These are phyloP conservation scores for Candida glucosophila DNA, from an alignment of 1,139 yeast genomes.

Conservation along the genomic window DNA sequence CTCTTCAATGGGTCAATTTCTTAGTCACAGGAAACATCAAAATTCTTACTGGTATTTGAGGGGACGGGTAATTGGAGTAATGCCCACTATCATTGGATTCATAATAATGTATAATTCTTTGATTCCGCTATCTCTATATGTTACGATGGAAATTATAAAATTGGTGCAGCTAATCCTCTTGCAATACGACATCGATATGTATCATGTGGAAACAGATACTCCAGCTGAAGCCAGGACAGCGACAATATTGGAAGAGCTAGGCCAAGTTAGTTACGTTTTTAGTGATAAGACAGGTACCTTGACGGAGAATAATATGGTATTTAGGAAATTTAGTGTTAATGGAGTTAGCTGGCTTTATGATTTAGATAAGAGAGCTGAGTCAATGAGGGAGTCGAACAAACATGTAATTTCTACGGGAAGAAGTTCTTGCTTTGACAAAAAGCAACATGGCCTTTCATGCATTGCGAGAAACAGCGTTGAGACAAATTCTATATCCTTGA, in stretches of 20 bases:
- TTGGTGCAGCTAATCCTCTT: slow-evolving; percentile 73
- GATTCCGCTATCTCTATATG: slow-evolving; percentile 90
- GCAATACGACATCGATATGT: slow-evolving; percentile 93
- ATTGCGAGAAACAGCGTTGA: slow-evolving; percentile 25
- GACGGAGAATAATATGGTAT: slow-evolving; percentile 85
- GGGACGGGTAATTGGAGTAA: slow-evolving; percentile 73
- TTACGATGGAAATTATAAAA: slow-evolving; percentile 92
- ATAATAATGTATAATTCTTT: slow-evolving; percentile 95
- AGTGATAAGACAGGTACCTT: slow-evolving; percentile 97
- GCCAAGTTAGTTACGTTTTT: slow-evolving; percentile 91
- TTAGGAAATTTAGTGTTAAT: slow-evolving; percentile 73
- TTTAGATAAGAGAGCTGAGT: slow-evolving; percentile 33
- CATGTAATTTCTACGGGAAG: background rate
- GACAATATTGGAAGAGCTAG: slow-evolving; percentile 89
- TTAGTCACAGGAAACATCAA: slow-evolving; percentile 35
- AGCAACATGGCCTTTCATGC: slow-evolving; percentile 23
- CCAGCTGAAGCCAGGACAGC: slow-evolving; percentile 96
- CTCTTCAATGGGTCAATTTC: slow-evolving; percentile 71
- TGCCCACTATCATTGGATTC: slow-evolving; percentile 90
- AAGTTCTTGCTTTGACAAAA: background rate
- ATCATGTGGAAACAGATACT: slow-evolving; percentile 72
- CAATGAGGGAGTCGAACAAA: background rate
- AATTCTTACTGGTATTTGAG: slow-evolving; percentile 66
- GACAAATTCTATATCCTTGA: slow-evolving; percentile 11
- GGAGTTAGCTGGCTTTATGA: slow-evolving; percentile 91